Conservation (phyloP, 768 basidiomycete species). For the Hygrocybe coccinea region DNA sequence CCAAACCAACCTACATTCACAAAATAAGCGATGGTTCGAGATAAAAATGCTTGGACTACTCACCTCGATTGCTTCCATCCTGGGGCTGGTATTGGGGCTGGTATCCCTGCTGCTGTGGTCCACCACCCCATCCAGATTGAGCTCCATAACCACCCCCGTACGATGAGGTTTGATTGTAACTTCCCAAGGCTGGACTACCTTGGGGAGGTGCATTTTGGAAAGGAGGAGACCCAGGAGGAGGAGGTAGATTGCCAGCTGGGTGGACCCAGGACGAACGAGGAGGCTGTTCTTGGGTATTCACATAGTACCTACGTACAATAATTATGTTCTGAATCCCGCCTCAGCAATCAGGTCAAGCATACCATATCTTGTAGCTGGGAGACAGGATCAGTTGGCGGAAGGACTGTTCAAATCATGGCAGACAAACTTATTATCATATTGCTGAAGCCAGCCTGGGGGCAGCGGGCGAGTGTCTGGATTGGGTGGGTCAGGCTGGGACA, state of each 20-base stretch:
- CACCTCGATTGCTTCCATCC: neutral
- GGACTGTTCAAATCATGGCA: constrained; percentile 21
- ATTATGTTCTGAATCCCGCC: neutral
- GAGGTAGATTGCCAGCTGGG: constrained; percentile 51
- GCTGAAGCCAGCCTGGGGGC: constrained; percentile 38
- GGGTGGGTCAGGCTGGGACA: constrained; percentile 43
- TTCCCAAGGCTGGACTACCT: constrained; percentile 46
- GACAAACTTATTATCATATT: constrained; percentile 62
- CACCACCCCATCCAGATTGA: constrained; percentile 2
- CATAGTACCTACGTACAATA: constrained; percentile 61
- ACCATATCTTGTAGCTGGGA: constrained; percentile 65
- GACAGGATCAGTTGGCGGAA: constrained; percentile 12
- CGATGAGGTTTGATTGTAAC: constrained; percentile 17
- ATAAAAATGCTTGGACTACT: neutral
- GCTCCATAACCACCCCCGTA: constrained; percentile 14
- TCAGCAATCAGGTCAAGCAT: constrained; percentile 13
- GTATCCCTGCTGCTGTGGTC: neutral
- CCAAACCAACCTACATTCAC: constrained; percentile 13
- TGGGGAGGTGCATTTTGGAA: constrained; percentile 37
- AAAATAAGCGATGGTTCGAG: neutral
- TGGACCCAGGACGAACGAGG: constrained; percentile 68
- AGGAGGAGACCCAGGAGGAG: constrained; percentile 31
- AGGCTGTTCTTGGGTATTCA: constrained; percentile 58
- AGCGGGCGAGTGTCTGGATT: constrained; percentile 44
- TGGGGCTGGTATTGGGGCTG: neutral